Conservation (phyloP, 441 rosid species). For the Caryocar brasiliense region DNA sequence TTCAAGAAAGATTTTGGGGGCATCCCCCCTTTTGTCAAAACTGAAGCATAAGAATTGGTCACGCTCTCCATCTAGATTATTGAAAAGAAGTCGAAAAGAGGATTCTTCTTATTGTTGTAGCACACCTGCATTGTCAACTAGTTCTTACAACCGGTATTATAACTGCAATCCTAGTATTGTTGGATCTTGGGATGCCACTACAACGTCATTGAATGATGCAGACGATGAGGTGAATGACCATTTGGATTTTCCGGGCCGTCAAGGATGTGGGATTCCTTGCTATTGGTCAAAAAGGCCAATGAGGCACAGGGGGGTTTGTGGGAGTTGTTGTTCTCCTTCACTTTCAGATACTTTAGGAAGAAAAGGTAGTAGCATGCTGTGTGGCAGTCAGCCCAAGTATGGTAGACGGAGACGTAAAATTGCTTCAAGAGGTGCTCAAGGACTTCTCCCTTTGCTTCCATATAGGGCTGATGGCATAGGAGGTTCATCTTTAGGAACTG, state of each 20-base stretch:
- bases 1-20: constrained; percentile 37
- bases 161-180: constrained; percentile 54
- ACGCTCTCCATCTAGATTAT: constrained; percentile 44
- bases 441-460: constrained; percentile 73
- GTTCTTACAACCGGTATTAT: constrained; percentile 58
- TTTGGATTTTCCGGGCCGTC: constrained; percentile 72
- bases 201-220: constrained; percentile 63
- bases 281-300: constrained; percentile 84
- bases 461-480: constrained; percentile 52
- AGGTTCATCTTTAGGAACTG: constrained; percentile 74
- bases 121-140: constrained; percentile 80
- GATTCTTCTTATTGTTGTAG: constrained; percentile 70
- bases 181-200: constrained; percentile 87
- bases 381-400: constrained; percentile 65
- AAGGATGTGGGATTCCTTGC: constrained; percentile 93
- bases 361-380: constrained; percentile 78
- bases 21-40: constrained; percentile 60
- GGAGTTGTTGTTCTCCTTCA: constrained; percentile 88
- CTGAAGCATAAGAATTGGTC: constrained; percentile 62
- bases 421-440: constrained; percentile 61
- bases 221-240: constrained; percentile 70
- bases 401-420: constrained; percentile 36
- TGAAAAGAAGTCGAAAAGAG: constrained; percentile 45
- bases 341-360: constrained; percentile 81
- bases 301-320: constrained; percentile 57